Conservation (phyloP, 23 red algal species). For the Pyropia yezoensis region DNA sequence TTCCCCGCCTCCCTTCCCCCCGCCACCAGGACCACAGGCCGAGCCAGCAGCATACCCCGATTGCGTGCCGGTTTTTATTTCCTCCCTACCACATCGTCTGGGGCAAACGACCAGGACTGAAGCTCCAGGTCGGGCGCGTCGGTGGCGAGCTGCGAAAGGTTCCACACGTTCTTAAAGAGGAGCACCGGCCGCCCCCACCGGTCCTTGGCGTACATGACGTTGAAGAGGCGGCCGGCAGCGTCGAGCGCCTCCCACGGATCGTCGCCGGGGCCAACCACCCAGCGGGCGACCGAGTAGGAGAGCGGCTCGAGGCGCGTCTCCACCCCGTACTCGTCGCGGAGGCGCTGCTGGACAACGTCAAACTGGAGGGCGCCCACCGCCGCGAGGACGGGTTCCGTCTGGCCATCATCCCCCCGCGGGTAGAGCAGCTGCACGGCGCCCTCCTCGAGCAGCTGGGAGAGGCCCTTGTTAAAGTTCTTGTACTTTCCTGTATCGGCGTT, state of each 20-base stretch:
- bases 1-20: too few species aligned
- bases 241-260: slow-evolving; percentile 50
- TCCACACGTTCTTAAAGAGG: slow-evolving; percentile 73
- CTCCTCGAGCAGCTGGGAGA: slow-evolving; percentile 72
- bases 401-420: slow-evolving; percentile 52
- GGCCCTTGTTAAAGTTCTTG: slow-evolving; percentile 78
- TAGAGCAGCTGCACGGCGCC: slow-evolving; percentile 66
- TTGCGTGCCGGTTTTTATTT: not conserved
- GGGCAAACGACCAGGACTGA: slow-evolving; percentile 53
- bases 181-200: slow-evolving; percentile 59
- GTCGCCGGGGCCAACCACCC: slow-evolving; percentile 59
- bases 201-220: slow-evolving; percentile 76
- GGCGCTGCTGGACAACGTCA: slow-evolving; percentile 64
- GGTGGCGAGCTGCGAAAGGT: slow-evolving; percentile 15
- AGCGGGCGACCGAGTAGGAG: slow-evolving; percentile 51
- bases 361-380: slow-evolving; percentile 83
- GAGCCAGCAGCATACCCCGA: too few species aligned
- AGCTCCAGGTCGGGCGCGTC: slow-evolving; percentile 53
- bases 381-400: slow-evolving; percentile 60
- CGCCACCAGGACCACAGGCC: too few species aligned
- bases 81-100: slow-evolving; percentile 31
- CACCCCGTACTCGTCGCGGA: slow-evolving; percentile 78
- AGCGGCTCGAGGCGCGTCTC: slow-evolving; percentile 59
- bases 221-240: slow-evolving; percentile 42
- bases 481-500: slow-evolving; percentile 61